A percentile compares a stretch with the other conserved stretches of the same genome.
Evolutionary conservation across 1,284 basidiomycete species (phyloP).

Genomic region (Mrakiaceae sp.): DNA sequence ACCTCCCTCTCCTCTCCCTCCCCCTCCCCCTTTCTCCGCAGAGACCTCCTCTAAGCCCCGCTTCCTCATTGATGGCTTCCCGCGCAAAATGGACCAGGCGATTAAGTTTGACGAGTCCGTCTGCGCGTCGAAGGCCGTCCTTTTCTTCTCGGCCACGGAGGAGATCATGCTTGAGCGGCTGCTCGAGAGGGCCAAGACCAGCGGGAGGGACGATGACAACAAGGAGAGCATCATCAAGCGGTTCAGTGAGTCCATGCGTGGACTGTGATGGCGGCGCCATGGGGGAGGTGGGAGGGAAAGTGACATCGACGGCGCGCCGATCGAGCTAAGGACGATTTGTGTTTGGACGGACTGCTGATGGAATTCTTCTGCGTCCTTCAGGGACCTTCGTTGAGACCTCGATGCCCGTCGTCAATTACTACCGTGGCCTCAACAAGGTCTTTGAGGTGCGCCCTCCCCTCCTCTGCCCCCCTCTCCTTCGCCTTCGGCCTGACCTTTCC

Average conservation of each 20-base stretch:
- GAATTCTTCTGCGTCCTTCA: conserved; percentile 28
- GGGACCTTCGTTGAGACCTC: conserved; percentile 82
- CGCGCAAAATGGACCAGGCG: conserved; percentile 97
- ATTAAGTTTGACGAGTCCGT: conserved; percentile 82
- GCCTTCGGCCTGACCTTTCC: not conserved
- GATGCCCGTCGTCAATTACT: conserved; percentile 93
- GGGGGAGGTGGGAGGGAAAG: no score
- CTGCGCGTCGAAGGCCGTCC: conserved; percentile 62
- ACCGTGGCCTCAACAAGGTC: conserved; percentile 59
- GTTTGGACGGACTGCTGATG: not conserved
- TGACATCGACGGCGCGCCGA: no score
- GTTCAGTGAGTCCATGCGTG: conserved; percentile 52
- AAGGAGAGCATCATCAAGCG: conserved; percentile 91
- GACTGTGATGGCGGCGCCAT: no score
- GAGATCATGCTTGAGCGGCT: conserved; percentile 78
- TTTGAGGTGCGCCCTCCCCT: conserved; percentile 51
- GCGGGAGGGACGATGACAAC: conserved; percentile 93
- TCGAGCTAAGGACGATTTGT: no score
- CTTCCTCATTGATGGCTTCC: conserved; percentile 97
- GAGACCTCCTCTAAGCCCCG: conserved; percentile 41
- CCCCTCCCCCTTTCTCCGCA: not conserved
- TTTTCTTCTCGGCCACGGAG: conserved; percentile 86
- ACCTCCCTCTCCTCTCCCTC: conserved; percentile 22
- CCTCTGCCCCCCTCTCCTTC: not conserved
- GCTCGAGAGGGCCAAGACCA: conserved; percentile 82